A percentile compares a stretch with the other conserved stretches of the same genome.
Conservation (phyloP, 805 yeast genomes). For the Blastobotrys muscicola region DNA sequence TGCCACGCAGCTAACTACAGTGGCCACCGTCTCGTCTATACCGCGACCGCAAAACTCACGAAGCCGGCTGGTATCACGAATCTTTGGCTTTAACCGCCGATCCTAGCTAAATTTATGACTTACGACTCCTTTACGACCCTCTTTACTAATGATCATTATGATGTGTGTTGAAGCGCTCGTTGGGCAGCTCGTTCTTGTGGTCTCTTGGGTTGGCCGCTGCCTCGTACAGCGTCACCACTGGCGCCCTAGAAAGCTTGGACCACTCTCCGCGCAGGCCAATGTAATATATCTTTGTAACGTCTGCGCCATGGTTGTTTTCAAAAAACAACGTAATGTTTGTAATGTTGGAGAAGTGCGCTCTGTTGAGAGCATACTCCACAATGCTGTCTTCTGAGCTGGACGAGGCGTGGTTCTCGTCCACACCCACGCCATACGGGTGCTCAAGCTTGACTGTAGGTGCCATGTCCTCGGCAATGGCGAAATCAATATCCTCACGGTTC, state of each 20-base stretch:
- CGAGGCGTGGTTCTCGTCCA: conserved; percentile 27
- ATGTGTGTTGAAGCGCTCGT: not conserved
- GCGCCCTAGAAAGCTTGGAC: conserved; percentile 43
- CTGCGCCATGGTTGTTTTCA: conserved; percentile 55
- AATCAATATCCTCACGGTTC: conserved; percentile 62
- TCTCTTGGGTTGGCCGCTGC: conserved; percentile 90
- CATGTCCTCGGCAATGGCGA: conserved; percentile 44
- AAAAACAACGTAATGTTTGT: conserved; percentile 59
- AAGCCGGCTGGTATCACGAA: not conserved
- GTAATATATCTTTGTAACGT: conserved; percentile 48
- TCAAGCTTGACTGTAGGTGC: conserved; percentile 43
- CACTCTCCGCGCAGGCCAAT: conserved; percentile 68
- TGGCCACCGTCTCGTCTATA: not conserved
- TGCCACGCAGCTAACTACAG: not conserved
- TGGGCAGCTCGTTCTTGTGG: conserved; percentile 39
- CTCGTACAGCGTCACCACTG: conserved; percentile 73
- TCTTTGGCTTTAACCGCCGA: not conserved
- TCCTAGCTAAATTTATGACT: not conserved
- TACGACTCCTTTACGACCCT: not conserved
- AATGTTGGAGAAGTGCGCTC: conserved; percentile 63
- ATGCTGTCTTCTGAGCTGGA: conserved; percentile 39
- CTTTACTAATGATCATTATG: too few relatives aligned
- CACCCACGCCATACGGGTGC: conserved; percentile 49
- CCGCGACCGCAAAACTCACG: not conserved
- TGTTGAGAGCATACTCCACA: conserved; percentile 74